phyloP scores from a whole-genome alignment of 2,329 filamentous ascomycete genomes.

The Ascochyta clinopodiicola region DNA sequence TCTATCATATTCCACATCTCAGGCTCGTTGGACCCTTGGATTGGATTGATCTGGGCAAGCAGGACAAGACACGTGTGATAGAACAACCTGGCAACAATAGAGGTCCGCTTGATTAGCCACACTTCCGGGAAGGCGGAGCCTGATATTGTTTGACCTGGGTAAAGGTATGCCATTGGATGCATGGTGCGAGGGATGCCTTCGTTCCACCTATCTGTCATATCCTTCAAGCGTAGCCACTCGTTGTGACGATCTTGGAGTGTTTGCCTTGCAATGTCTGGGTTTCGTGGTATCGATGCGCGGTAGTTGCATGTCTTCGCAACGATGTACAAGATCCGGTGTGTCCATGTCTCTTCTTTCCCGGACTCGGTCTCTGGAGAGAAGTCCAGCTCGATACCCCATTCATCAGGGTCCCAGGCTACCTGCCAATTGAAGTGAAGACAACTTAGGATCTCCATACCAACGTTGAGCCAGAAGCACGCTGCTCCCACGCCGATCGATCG shows the following conservation, averaged over 20 bases:
- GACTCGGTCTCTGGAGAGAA: slow-evolving; percentile 64
- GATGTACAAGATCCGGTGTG: slow-evolving; percentile 86
- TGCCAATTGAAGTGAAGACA: slow-evolving; percentile 89
- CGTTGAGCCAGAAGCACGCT: slow-evolving; percentile 94
- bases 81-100: slow-evolving; percentile 82
- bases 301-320: slow-evolving; percentile 88
- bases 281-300: slow-evolving; percentile 70
- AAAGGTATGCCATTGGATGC: slow-evolving; percentile 81
- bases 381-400: slow-evolving; percentile 85
- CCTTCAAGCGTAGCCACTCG: slow-evolving; percentile 82
- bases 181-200: slow-evolving; percentile 80
- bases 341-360: slow-evolving; percentile 82
- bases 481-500: slow-evolving; percentile 78
- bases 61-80: slow-evolving; percentile 88
- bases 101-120: slow-evolving; percentile 84
- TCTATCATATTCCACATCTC: slow-evolving; percentile 75
- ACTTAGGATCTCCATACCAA: slow-evolving; percentile 87
- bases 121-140: slow-evolving; percentile 85
- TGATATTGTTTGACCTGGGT: slow-evolving; percentile 68
- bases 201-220: slow-evolving; percentile 85
- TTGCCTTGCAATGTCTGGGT: slow-evolving; percentile 64
- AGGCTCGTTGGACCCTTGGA: slow-evolving; percentile 64
- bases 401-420: slow-evolving; percentile 85
- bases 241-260: slow-evolving; percentile 69
- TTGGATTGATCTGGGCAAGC: slow-evolving; percentile 79